Percentiles rank a stretch among this genome's conserved stretches.
Conservation (phyloP, 495 filamentous ascomycete genomes). For the Aspergillus saccharolyticus region DNA sequence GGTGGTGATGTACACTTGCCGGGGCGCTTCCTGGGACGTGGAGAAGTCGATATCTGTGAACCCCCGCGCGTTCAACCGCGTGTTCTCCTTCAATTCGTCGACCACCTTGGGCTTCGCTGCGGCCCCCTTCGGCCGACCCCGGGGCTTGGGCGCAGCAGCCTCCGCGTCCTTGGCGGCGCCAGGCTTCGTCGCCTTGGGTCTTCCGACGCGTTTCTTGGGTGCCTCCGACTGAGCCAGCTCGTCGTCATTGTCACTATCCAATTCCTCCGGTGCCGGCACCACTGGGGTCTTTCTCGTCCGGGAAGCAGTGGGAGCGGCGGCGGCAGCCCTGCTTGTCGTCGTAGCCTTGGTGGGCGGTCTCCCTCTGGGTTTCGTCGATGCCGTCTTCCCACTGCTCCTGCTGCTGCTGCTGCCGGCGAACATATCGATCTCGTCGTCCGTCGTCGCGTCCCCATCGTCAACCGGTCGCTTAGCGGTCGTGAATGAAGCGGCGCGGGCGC, state of each 20-base stretch:
- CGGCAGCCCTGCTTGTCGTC: too few species aligned
- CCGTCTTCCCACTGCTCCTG: not conserved
- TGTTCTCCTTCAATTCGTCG: conserved; percentile 14
- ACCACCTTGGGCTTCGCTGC: conserved; percentile 11
- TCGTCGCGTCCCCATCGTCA: conserved; percentile 29
- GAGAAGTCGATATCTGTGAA: conserved; percentile 15
- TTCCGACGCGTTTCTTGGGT: conserved; percentile 32
- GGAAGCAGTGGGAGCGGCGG: too few species aligned
- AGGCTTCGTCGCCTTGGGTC: conserved; percentile 31
- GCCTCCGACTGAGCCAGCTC: conserved; percentile 25
- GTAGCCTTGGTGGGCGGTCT: conserved; percentile 16
- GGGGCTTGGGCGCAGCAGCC: conserved; percentile 20
- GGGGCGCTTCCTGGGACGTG: conserved; percentile 18
- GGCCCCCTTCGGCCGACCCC: conserved; percentile 35
- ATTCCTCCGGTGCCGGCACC: conserved; percentile 3
- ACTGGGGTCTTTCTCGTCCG: conserved; percentile 20
- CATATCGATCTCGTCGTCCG: conserved; percentile 39
- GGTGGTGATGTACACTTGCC: conserved; percentile 26
- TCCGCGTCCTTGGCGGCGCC: conserved; percentile 14
- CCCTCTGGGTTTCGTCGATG: conserved; percentile 14
- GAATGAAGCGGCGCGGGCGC: not conserved
- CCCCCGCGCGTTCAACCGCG: conserved; percentile 24
- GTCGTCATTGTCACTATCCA: conserved; percentile 17
- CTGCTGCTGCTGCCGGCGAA: conserved; percentile 11
- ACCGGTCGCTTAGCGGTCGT: not conserved